These are phyloP conservation scores for Madurella fahalii DNA, from an alignment of 2,329 filamentous ascomycete genomes.

Conservation along the genomic window DNA sequence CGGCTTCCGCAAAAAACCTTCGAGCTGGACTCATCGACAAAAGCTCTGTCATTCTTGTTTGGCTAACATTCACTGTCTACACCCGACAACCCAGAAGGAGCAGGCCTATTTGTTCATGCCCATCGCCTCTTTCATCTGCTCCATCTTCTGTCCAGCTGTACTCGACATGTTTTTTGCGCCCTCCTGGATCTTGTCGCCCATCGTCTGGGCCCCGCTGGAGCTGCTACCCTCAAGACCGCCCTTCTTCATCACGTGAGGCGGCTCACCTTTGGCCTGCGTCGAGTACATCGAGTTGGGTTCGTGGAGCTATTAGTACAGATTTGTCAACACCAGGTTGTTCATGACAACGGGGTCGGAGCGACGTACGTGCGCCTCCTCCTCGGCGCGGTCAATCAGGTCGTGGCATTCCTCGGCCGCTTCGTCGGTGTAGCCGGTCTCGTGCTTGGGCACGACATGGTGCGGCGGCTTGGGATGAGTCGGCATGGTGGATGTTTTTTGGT, in stretches of 20 bases:
- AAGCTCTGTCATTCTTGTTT: neutral
- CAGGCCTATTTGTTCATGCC: slow-evolving; percentile 15
- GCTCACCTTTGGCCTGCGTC: slow-evolving; percentile 9
- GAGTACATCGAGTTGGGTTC: slow-evolving; percentile 21
- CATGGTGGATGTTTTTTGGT: slow-evolving; percentile 3
- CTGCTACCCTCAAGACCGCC: slow-evolving; percentile 15
- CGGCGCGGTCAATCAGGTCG: slow-evolving; percentile 25
- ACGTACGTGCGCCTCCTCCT: slow-evolving; percentile 25
- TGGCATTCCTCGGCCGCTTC: slow-evolving; percentile 23
- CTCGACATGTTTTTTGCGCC: slow-evolving; percentile 11
- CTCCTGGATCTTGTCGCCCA: slow-evolving; percentile 8
- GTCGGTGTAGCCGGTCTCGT: slow-evolving; percentile 25
- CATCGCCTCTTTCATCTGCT: slow-evolving; percentile 18
- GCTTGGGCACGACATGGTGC: slow-evolving; percentile 15
- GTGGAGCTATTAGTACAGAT: slow-evolving; percentile 15
- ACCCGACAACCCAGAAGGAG: neutral
- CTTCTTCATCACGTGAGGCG: slow-evolving; percentile 12
- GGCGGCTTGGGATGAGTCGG: neutral
- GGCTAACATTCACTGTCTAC: neutral
- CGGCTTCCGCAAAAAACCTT: too few relatives aligned
- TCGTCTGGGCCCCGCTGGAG: neutral
- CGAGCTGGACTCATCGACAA: too few relatives aligned
- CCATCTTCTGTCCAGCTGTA: slow-evolving; percentile 13
- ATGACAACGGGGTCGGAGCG: neutral
- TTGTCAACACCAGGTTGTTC: neutral